These are phyloP conservation scores for Epichloe brachyelytri DNA, from an alignment of 2,329 filamentous ascomycete genomes.

Conservation along the genomic window DNA sequence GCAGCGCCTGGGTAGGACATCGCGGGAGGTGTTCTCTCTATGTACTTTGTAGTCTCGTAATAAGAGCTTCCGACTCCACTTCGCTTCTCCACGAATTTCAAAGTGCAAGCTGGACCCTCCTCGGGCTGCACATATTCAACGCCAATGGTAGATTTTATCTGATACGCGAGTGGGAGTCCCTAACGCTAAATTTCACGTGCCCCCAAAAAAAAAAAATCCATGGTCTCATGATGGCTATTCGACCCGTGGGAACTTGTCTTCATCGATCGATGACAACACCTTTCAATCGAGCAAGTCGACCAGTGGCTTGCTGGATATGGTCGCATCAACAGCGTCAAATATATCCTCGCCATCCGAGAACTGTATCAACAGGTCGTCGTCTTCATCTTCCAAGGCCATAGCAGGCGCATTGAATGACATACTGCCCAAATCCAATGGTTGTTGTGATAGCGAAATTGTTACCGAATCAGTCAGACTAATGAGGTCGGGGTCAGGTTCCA, in stretches of 20 bases:
- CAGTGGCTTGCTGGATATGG: not conserved
- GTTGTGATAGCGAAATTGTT: not conserved
- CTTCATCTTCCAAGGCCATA: not conserved
- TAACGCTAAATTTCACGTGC: too few species aligned
- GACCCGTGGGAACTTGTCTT: not conserved
- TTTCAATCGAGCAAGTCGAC: not conserved
- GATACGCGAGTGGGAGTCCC: too few species aligned
- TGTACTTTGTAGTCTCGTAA: too few species aligned
- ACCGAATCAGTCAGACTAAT: not conserved
- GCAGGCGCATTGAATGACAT: not conserved
- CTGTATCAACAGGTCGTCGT: not conserved
- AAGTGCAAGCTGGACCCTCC: too few species aligned
- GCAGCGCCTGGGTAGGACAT: too few species aligned
- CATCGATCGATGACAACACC: not conserved
- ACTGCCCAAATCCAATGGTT: not conserved
- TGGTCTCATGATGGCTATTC: too few species aligned
- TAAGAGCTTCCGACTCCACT: too few species aligned
- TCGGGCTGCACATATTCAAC: too few species aligned
- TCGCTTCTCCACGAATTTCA: too few species aligned
- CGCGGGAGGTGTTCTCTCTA: too few species aligned
- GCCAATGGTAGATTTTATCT: too few species aligned
- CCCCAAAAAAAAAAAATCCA: too few species aligned
- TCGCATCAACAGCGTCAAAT: not conserved
- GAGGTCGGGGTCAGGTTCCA: not conserved
- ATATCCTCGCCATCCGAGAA: constrained; percentile 2